Percentiles rank a stretch among this genome's conserved stretches.
Conservation (phyloP, 495 filamentous ascomycete species). For the Podospora conica region DNA sequence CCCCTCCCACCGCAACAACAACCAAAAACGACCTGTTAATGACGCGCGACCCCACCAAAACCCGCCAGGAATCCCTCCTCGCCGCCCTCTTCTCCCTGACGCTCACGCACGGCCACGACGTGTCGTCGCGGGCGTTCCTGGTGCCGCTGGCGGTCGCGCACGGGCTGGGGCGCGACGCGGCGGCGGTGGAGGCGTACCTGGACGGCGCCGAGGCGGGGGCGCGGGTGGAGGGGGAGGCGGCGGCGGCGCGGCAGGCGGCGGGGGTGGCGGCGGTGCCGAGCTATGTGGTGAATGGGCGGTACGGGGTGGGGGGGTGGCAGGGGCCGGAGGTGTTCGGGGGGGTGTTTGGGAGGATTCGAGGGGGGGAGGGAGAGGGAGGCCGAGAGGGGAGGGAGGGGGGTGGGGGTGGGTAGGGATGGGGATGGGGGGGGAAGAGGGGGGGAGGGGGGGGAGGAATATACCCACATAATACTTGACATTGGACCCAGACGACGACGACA, state of each 20-base stretch:
- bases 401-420: neutral
- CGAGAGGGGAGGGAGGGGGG: neutral
- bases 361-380: conserved; percentile 2
- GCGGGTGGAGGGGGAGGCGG: conserved; percentile 25
- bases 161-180: conserved; percentile 43
- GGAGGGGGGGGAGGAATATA: too few species aligned
- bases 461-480: neutral
- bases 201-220: conserved; percentile 37
- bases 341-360: conserved; percentile 38
- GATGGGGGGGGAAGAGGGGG: neutral
- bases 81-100: conserved; percentile 61
- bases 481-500: neutral
- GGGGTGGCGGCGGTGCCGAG: conserved; percentile 70
- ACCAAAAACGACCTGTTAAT: neutral
- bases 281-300: conserved; percentile 62
- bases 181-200: conserved; percentile 55
- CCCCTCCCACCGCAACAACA: neutral
- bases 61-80: conserved; percentile 55
- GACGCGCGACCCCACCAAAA: neutral
- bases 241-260: conserved; percentile 37
- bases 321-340: conserved; percentile 38
- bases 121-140: conserved; percentile 55
- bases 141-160: conserved; percentile 49
- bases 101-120: conserved; percentile 69
- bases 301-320: conserved; percentile 64